Conservation (phyloP, 371 early-diverging fungal species). For the Mucor irregularis region DNA sequence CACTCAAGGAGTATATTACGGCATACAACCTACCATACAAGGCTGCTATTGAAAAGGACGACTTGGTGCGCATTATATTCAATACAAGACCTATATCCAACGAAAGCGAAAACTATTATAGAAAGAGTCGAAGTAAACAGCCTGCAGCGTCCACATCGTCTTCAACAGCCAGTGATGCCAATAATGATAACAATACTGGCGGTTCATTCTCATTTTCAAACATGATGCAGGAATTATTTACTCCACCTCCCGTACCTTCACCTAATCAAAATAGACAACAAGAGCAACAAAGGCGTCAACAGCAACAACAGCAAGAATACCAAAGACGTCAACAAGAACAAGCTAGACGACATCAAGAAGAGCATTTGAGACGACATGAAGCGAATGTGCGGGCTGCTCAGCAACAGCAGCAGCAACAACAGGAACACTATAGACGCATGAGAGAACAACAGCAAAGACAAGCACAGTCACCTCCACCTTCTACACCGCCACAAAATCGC, state of each 20-base stretch:
- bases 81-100: constrained; percentile 49
- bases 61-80: constrained; percentile 45
- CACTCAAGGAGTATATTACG: constrained; percentile 37
- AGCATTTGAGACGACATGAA: constrained; percentile 11
- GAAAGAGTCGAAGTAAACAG: constrained; percentile 13
- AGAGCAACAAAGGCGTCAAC: constrained; percentile 9
- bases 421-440: background rate
- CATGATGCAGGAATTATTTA: constrained; percentile 15
- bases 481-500: background rate
- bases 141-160: background rate
- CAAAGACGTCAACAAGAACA: background rate
- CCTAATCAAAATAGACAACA: background rate
- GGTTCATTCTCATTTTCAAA: constrained; percentile 11
- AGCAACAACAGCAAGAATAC: constrained; percentile 13
- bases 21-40: constrained; percentile 43
- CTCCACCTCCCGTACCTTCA: background rate
- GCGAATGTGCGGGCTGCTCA: background rate
- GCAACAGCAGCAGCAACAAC: background rate
- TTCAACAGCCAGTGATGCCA: background rate
- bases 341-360: constrained; percentile 8
- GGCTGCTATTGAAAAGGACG: constrained; percentile 44
- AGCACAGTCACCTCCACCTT: background rate
- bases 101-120: constrained; percentile 41
- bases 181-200: background rate
- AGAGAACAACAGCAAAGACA: background rate